A percentile compares a stretch with the other conserved stretches of the same genome.
Conservation (phyloP, 176 grass and related monocot genomes). For the Metroxylon sagu region DNA sequence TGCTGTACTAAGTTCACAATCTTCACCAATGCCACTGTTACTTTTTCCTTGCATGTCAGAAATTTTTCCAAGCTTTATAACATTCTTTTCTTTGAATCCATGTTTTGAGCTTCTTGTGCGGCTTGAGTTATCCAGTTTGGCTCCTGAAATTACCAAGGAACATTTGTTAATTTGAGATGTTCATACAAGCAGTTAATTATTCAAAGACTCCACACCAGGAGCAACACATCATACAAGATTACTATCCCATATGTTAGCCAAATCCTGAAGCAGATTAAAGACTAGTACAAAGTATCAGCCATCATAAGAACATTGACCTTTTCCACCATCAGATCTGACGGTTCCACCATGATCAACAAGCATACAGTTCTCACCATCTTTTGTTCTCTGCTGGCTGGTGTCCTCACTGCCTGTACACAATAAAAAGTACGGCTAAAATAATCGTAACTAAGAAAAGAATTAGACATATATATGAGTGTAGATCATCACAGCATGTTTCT, state of each 20-base stretch:
- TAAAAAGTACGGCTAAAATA: background rate
- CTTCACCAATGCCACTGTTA: constrained; percentile 36
- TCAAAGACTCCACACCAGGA: background rate
- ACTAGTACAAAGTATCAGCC: too few species aligned
- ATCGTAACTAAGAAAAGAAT: too few species aligned
- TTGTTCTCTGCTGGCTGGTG: background rate
- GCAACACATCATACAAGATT: background rate
- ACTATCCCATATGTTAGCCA: background rate
- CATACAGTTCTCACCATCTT: background rate
- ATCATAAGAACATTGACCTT: background rate
- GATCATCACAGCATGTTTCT: too few species aligned
- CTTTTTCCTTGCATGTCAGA: constrained; percentile 38
- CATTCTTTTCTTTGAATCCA: constrained; percentile 45
- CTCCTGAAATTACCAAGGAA: constrained; percentile 28
- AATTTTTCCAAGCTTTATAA: constrained; percentile 49
- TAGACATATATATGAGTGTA: too few species aligned
- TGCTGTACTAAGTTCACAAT: constrained; percentile 7
- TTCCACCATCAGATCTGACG: background rate
- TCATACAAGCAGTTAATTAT: too few species aligned
- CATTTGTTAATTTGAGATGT: too few species aligned
- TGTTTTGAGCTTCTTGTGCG: constrained; percentile 36
- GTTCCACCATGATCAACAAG: background rate
- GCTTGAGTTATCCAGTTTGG: constrained; percentile 46
- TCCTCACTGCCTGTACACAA: background rate
- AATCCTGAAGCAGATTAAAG: background rate